Base-by-base conservation (phyloP, 2,329 filamentous ascomycete species). In the Bertia moriformis region DNA sequence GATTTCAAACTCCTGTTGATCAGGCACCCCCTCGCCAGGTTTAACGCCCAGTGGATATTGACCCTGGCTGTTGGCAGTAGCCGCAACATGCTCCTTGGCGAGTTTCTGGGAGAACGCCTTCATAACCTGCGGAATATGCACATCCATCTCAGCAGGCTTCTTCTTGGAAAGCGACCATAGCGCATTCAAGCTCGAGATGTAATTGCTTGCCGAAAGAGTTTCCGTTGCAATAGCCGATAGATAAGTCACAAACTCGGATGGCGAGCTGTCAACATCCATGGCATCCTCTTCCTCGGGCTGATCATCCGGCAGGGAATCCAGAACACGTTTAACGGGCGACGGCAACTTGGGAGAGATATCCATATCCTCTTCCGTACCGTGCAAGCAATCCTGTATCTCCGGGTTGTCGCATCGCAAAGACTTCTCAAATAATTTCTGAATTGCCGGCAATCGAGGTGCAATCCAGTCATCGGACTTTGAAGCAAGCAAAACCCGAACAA, bases 381-480 rank as follows among this genome's bases (percentile, higher is more conserved):
- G 85, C 20, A 96, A 63, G 51, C 84, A 94, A 51, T 96, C 89
- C 50, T 98, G 93, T 5, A 98, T 77, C 52, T 98, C 91, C 0
- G 86, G 75, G 46, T 88, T 83, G 47, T 96, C 89, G 3, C 80
- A 89, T 49, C 83, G 85, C 40, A 98, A 62, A 12, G 83, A 77
- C 61, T 93, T 95, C 45, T 95, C 88, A 13, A 96, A 61, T 12
- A 96, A 74, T 53, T 86, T 93, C 55, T 95, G 86, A 19, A 96
- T 69, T 19, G 77, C 66, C 0, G 79, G 60, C 49, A 93, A 71
- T 46, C 86, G 84, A 49, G 77, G 76, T 39, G 87, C 62, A 27
- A 96, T 79, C 91, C 91, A 98, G 3, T 94, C 85, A 50, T 94
- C 80, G 0, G 83, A 67, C 57, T 94, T 93, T 45, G 81, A 78